A percentile compares a stretch with the other conserved stretches of the same genome.
These are phyloP conservation scores for Claviceps pazoutovae DNA, from an alignment of 2,329 filamentous ascomycete species.

Conservation along the genomic window DNA sequence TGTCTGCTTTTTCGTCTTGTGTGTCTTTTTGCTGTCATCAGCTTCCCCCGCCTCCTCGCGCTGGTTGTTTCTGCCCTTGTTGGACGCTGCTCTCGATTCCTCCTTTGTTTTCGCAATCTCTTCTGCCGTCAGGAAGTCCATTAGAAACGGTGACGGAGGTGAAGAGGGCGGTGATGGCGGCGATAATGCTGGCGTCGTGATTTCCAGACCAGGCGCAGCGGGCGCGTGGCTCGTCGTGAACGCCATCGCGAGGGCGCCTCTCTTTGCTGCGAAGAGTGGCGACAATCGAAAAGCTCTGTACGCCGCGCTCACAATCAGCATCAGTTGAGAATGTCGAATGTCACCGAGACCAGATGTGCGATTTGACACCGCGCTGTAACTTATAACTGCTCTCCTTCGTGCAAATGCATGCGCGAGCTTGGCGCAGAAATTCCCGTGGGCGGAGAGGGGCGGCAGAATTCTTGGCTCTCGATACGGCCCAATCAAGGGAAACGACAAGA, in stretches of 20 bases:
- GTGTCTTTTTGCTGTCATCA: not conserved
- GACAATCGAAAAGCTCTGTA: constrained; percentile 7
- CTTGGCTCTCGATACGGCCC: no score
- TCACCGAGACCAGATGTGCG: no score
- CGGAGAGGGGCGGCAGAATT: constrained; percentile 3
- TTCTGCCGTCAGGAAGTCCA: not conserved
- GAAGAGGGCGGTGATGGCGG: constrained; percentile 1
- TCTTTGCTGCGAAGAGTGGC: not conserved
- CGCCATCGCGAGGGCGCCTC: constrained; percentile 7
- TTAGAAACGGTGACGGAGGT: not conserved
- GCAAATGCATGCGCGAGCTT: no score
- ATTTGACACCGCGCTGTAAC: no score
- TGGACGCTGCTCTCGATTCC: not conserved
- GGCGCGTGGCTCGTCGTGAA: not conserved
- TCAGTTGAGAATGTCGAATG: not conserved
- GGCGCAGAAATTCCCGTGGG: not conserved
- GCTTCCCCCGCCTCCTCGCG: not conserved
- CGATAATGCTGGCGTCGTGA: not conserved
- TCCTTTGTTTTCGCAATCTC: not conserved
- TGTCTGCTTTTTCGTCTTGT: not conserved
- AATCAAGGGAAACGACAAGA: no score
- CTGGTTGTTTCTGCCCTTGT: not conserved
- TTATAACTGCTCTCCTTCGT: no score
- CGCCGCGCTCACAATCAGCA: constrained; percentile 7
- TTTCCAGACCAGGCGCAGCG: constrained; percentile 5